Evolutionary conservation across 1,284 basidiomycete genomes (phyloP), one percentile per base, ranked within the genome.

Genomic region (Earliella scabrosa): DNA sequence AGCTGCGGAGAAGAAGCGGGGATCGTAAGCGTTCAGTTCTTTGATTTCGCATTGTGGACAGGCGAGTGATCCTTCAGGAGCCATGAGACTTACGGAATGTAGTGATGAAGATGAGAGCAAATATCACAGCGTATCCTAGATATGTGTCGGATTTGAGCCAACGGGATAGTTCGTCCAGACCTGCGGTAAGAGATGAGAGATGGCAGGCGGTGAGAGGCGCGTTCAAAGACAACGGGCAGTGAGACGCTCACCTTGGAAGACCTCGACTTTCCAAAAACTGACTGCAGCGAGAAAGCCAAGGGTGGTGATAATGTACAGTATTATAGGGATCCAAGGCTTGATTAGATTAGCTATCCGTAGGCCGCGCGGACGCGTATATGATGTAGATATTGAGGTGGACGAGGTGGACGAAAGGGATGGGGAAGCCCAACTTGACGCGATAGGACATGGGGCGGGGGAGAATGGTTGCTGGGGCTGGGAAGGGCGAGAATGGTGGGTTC

Each of bases 61-160:
- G 38, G 21, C 20, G 14, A 23, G 32, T 21, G 40, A 24, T 24
- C n/a, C 11, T 20, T 9, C 2, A 41, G 21, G 24, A 24, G 52
- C 54, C 57, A 21, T 34, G 53, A 39, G 24, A 85, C 90, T 78
- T 74, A 92, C 90, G 90, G 70, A 93, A 86, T 8, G 89, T 91
- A 45, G 90, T 93, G 56, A 92, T 69, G 71, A 92, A 91, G 62
- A 93, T 92, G 66, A 92, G 82, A 63, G 78, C 74, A 68, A 90
- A 92, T 40, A 93, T 81, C 57, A 88, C 79, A 57, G 82, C 82
- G 69, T 88, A 85, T 46, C 91, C 90, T 69, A 81, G 82, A 62
- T 82, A 78, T 57, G 80, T 78, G 66, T 90, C 87, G 46, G 76
- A 78, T 68, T 84, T 85, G 53, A 93, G 75, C 86, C 86, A 92